Percentiles rank a stretch among this genome's conserved stretches.
These are phyloP conservation scores for Flaveria robusta DNA, from an alignment of 129 eudicot species.

Conservation along the genomic window DNA sequence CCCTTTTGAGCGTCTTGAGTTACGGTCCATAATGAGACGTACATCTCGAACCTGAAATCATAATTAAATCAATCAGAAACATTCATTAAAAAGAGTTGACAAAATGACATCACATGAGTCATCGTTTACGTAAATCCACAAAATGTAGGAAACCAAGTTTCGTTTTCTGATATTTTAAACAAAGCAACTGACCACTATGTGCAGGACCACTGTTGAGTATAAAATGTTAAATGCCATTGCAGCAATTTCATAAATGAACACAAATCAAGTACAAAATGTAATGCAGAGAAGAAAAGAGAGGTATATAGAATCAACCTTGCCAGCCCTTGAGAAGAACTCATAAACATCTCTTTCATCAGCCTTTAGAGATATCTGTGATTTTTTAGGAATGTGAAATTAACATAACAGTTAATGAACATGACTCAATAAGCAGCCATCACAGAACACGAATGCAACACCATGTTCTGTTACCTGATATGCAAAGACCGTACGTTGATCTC, in stretches of 20 bases:
- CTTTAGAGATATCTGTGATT: slow-evolving; percentile 66
- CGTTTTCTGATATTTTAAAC: neutral
- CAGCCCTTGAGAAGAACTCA: slow-evolving; percentile 89
- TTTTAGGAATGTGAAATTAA: slow-evolving; percentile 20
- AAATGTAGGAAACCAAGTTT: neutral
- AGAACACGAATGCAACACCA: neutral
- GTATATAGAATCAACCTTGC: slow-evolving; percentile 58
- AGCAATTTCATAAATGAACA: slow-evolving; percentile 1
- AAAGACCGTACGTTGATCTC: slow-evolving; percentile 92
- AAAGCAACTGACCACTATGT: neutral
- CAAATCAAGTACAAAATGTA: slow-evolving; percentile 25
- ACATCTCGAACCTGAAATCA: slow-evolving; percentile 77
- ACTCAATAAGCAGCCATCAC: slow-evolving; percentile 8
- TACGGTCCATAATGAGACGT: slow-evolving; percentile 87
- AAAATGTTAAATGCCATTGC: neutral
- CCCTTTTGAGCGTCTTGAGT: slow-evolving; percentile 87
- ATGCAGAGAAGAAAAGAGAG: slow-evolving; percentile 11
- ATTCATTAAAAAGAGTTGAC: neutral
- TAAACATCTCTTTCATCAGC: slow-evolving; percentile 88
- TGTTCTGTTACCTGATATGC: slow-evolving; percentile 72
- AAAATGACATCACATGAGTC: neutral
- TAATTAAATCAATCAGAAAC: slow-evolving; percentile 10
- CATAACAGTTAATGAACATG: slow-evolving; percentile 7
- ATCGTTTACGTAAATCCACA: neutral
- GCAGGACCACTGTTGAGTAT: neutral